Evolutionary conservation across 75 land plant species (phyloP).

Genomic region (Selaginella tamariscina): DNA sequence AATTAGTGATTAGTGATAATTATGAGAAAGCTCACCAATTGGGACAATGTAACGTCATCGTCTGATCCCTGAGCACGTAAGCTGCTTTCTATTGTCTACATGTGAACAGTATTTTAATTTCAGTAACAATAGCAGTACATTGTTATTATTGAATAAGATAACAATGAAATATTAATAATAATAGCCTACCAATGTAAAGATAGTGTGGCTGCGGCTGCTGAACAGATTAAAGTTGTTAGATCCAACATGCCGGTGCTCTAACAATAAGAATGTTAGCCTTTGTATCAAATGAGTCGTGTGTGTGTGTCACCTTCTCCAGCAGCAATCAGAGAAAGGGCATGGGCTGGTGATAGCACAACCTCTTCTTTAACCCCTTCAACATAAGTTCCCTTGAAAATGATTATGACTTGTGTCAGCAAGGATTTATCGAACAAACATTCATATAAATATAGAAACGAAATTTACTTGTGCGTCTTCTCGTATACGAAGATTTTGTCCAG

Average conservation of each 20-base stretch:
- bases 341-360: conserved; percentile 14
- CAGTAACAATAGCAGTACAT: not conserved
- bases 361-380: conserved; percentile 17
- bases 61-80: conserved; percentile 16
- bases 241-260: conserved; percentile 95
- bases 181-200: conserved; percentile 69
- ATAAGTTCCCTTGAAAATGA: conserved; percentile 13
- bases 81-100: not conserved
- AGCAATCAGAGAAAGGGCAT: conserved; percentile 14
- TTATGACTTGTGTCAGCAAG: no score
- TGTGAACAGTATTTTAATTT: not conserved
- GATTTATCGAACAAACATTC: no score
- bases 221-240: conserved; percentile 87
- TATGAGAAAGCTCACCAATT: not conserved
- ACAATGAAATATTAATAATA: not conserved
- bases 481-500: not conserved
- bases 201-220: conserved; percentile 91
- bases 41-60: not conserved
- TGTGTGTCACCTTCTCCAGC: conserved; percentile 16
- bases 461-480: not conserved
- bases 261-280: no score
- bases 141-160: not conserved
- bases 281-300: no score
- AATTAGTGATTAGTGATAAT: not conserved
- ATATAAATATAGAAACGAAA: not conserved